phyloP scores from a whole-genome alignment of 2,329 filamentous ascomycete genomes.

The Beauveria sp. region DNA sequence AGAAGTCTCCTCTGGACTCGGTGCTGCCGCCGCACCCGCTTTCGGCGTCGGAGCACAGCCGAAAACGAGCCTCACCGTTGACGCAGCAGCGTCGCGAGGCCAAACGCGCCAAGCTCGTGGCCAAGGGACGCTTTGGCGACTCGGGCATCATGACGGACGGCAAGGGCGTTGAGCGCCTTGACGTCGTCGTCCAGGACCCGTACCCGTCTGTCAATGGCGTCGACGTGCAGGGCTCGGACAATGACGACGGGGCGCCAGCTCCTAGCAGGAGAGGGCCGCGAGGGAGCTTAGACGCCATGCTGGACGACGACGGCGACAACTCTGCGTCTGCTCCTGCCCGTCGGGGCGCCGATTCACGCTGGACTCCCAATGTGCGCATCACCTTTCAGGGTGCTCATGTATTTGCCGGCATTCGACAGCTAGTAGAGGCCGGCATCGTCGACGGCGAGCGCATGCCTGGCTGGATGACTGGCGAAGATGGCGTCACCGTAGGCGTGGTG shows the following conservation, averaged over 20 bases:
- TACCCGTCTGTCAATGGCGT: conserved; percentile 32
- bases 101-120: conserved; percentile 55
- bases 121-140: conserved; percentile 63
- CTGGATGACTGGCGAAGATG: conserved; percentile 86
- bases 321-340: background rate
- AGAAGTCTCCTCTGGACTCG: conserved; percentile 48
- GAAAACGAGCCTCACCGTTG: conserved; percentile 21
- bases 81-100: conserved; percentile 25
- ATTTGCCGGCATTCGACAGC: conserved; percentile 68
- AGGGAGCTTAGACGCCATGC: conserved; percentile 24
- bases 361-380: conserved; percentile 43
- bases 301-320: conserved; percentile 22
- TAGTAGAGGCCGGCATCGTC: conserved; percentile 69
- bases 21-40: conserved; percentile 40
- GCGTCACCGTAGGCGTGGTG: conserved; percentile 65
- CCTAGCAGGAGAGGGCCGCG: conserved; percentile 8
- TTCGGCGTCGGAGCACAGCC: conserved; percentile 24
- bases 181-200: conserved; percentile 51
- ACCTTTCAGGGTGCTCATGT: conserved; percentile 71
- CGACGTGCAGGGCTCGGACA: conserved; percentile 12
- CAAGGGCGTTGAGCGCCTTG: conserved; percentile 53
- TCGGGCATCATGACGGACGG: conserved; percentile 48
- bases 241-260: conserved; percentile 8
- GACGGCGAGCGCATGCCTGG: conserved; percentile 74
- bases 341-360: conserved; percentile 15